phyloP scores from a whole-genome alignment of 1,284 basidiomycete genomes.

The Bondarzewia mesenterica region DNA sequence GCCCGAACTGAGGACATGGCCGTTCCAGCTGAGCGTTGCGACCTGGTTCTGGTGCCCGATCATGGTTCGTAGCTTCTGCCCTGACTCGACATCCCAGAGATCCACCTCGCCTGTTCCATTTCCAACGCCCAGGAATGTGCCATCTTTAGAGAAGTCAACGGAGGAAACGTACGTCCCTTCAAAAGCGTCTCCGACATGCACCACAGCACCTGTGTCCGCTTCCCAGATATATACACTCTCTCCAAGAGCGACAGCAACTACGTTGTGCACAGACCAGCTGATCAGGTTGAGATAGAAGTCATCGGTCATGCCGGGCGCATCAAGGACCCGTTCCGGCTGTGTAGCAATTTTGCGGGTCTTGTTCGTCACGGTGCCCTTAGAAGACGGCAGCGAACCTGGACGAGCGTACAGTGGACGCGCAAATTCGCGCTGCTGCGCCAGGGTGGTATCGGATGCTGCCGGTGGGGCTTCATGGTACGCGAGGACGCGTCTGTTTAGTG shows the following conservation, averaged over 20 bases:
- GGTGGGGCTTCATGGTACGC: slow-evolving; percentile 71
- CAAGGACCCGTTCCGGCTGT: slow-evolving; percentile 84
- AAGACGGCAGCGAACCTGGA: slow-evolving; percentile 50
- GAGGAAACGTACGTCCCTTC: slow-evolving; percentile 71
- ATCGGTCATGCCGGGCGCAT: slow-evolving; percentile 91
- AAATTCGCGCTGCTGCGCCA: slow-evolving; percentile 65
- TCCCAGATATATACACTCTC: slow-evolving; percentile 88
- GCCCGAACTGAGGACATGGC: slow-evolving; percentile 81
- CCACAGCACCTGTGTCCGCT: slow-evolving; percentile 82
- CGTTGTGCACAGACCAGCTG: slow-evolving; percentile 83
- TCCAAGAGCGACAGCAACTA: slow-evolving; percentile 83
- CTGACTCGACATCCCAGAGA: slow-evolving; percentile 89
- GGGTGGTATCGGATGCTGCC: slow-evolving; percentile 57
- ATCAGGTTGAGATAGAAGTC: slow-evolving; percentile 97
- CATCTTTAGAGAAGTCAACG: slow-evolving; percentile 85
- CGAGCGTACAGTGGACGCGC: slow-evolving; percentile 68
- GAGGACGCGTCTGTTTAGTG: slow-evolving; percentile 65
- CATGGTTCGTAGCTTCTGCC: slow-evolving; percentile 85
- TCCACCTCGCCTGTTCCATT: slow-evolving; percentile 84
- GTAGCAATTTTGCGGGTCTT: slow-evolving; percentile 77
- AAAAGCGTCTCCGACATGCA: slow-evolving; percentile 68
- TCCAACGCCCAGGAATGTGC: slow-evolving; percentile 82
- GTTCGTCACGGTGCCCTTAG: slow-evolving; percentile 51
- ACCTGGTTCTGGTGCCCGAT: slow-evolving; percentile 75
- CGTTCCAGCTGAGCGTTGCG: slow-evolving; percentile 78